Evolutionary conservation across 2,329 filamentous ascomycete species (phyloP).

Genomic region (Ophiostoma populinum): DNA sequence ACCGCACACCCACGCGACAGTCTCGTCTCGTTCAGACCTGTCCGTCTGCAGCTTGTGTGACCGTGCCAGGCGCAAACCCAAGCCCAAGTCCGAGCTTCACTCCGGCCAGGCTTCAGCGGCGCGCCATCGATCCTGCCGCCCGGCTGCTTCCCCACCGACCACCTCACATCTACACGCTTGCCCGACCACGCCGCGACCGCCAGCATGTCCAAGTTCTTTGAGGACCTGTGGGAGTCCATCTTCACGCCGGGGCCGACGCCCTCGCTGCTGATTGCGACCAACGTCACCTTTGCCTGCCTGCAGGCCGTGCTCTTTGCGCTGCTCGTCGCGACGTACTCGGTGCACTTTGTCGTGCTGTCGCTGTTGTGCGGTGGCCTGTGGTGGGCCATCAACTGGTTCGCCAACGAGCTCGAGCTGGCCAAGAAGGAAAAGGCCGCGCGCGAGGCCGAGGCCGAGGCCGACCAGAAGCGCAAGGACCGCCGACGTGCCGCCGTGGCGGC

Average conservation of each 20-base stretch:
- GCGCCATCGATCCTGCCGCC: too few relatives aligned
- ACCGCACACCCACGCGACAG: too few relatives aligned
- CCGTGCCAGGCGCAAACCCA: too few relatives aligned
- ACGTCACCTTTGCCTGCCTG: slow-evolving; percentile 71
- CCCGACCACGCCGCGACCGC: too few relatives aligned
- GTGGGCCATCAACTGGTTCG: slow-evolving; percentile 97
- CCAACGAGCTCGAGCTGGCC: slow-evolving; percentile 38
- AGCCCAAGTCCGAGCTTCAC: too few relatives aligned
- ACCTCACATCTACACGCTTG: background rate
- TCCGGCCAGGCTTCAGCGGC: too few relatives aligned
- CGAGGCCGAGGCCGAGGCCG: slow-evolving; percentile 21
- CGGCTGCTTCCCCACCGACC: background rate
- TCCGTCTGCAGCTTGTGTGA: too few relatives aligned
- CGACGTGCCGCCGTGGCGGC: slow-evolving; percentile 10
- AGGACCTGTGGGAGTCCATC: slow-evolving; percentile 76
- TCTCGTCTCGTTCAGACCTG: too few relatives aligned
- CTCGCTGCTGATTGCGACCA: slow-evolving; percentile 75
- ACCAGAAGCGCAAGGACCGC: slow-evolving; percentile 11
- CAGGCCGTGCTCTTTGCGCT: slow-evolving; percentile 63
- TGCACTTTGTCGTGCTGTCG: slow-evolving; percentile 77
- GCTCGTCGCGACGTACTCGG: slow-evolving; percentile 64
- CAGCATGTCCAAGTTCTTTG: slow-evolving; percentile 43
- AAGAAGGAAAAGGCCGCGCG: slow-evolving; percentile 19
- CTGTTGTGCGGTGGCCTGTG: slow-evolving; percentile 66
- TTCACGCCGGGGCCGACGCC: slow-evolving; percentile 86